Percentiles rank a stretch among this genome's conserved stretches.
Conservation (phyloP, 1,284 basidiomycete species). For the Rhodotorula mucilaginosa region DNA sequence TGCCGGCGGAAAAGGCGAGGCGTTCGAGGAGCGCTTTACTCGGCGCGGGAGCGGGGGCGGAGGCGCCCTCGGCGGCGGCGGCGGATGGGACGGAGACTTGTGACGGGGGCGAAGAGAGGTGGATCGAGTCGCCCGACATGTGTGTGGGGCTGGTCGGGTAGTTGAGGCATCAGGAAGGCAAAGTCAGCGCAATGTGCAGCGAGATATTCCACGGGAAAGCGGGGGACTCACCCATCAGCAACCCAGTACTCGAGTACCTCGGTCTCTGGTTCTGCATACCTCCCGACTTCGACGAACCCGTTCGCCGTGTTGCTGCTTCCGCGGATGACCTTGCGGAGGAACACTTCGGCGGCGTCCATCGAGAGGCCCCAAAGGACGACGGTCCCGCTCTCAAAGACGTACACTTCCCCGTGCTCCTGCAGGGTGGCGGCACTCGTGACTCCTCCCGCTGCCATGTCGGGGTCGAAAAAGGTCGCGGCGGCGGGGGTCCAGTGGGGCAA, state of each 20-base stretch:
- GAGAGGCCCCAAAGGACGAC: conserved; percentile 40
- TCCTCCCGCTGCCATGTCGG: not conserved
- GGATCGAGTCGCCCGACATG: conserved; percentile 36
- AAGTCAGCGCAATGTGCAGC: not conserved
- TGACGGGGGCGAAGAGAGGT: conserved; percentile 8
- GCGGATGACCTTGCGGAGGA: conserved; percentile 35
- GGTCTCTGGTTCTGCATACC: conserved; percentile 39
- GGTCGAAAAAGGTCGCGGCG: conserved; percentile 1
- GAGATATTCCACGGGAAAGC: no score
- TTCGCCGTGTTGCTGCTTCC: not conserved
- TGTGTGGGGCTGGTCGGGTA: conserved; percentile 17
- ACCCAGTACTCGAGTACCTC: conserved; percentile 43
- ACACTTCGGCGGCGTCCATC: conserved; percentile 28
- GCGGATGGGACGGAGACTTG: not conserved
- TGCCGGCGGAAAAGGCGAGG: conserved; percentile 41
- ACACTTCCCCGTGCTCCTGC: conserved; percentile 24
- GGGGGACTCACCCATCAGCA: conserved; percentile 21
- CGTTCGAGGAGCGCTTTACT: conserved; percentile 41
- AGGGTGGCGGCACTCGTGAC: not conserved
- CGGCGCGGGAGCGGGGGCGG: conserved; percentile 15
- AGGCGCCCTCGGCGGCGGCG: not conserved
- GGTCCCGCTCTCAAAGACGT: conserved; percentile 43
- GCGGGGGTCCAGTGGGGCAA: conserved; percentile 41
- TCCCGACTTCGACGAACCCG: conserved; percentile 39
- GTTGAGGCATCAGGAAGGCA: no score